Evolutionary conservation across 148 eudicot genomes (phyloP), one percentile per base, ranked within the genome.

Genomic region (Diospyros lotus): DNA sequence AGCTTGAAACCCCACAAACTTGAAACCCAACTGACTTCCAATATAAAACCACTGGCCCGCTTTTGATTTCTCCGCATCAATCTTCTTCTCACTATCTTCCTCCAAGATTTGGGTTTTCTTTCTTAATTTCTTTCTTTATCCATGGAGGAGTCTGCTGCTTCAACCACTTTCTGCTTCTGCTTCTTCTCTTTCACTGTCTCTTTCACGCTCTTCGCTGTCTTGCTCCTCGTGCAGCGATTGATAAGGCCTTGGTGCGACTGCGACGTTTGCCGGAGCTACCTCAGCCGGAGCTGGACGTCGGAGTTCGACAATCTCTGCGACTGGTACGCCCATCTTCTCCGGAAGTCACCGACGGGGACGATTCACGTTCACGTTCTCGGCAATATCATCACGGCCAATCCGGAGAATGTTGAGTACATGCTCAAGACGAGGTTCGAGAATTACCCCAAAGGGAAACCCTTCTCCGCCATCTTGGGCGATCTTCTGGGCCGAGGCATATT

Each of bases 401-500:
- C 88, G 0, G 55, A 54, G 1, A 89, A 87, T 52, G 90, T 89
- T 1, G 89, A 89, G 41, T 68, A 89, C 81, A 85, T 89, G 43
- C 85, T 89, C 46, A 76, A 77, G 48, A 78, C 89, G 13, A 78
- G 76, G 5, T 89, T 89, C 77, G 79, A 87, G 0, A 89, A 87
- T 50, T 87, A 89, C 78, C 87, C 88, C 1, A 89, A 89, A 68
- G 93, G 93, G 2, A 80, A 80, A 40, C 83, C 76, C 2, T 79
- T 85, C 65, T 72, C 80, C 0, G 60, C 74, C 41, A 77, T 87
- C 60, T 58, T 89, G 2, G 90, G 90, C 0, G 93, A 89, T 68
- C 82, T 89, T 4, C 68, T 89, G 5, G 93, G 93, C 2, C 64
- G 67, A 0, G 93, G 93, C 0, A 89, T 89, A 1, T 89, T 89